Base-by-base conservation (phyloP, 2,329 filamentous ascomycete genomes). In the Alternaria triticimaculans region DNA sequence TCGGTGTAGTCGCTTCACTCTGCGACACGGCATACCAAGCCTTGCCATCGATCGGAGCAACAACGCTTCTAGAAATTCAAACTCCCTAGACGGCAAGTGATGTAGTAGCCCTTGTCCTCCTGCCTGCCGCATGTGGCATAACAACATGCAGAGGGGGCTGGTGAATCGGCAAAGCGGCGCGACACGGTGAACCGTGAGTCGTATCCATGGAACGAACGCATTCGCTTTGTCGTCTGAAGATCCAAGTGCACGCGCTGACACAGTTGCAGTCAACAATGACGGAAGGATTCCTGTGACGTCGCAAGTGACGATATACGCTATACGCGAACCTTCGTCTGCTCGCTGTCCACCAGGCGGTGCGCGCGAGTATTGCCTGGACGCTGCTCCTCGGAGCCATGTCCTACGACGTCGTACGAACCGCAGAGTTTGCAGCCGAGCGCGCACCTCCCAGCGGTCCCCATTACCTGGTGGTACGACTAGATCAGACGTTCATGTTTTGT, bases 1-100 rank as follows among this genome's bases (percentile, higher is more conserved):
- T 70, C 70, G 66, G 66, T 69, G 66, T 65, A 55, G 64, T 62
- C 68, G 71, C 64, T 60, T 67, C 63, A 68, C 48, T 68, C 54
- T 58, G 58, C 53, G 58, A 70, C 59, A 62, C 26, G 60, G 64
- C 55, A 48, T 55, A 58, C 54, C 33, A 53, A 48, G 20, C n/a
- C 60, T 58, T n/a, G 33, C 55, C 44, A 54, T 54, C 30, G 54
- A 62, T 56, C 49, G 62, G 62, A 48, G 43, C 53, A 58, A 54
- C 28, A 21, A 25, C 48, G 23, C 43, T 25, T 60, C 49, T 28
- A 60, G 44, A 60, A 43, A 30, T 26, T 50, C 18, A 49, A 51
- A 45, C 44, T 41, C 60, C 25, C 25, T 26, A 48, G 58, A 48
- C 23, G 60, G 56, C 50, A 50, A 30, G 30, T 18, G 14, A 44